Evolutionary conservation across 495 filamentous ascomycete genomes (phyloP).

Genomic region (Pseudoneurospora amorphoporcata): DNA sequence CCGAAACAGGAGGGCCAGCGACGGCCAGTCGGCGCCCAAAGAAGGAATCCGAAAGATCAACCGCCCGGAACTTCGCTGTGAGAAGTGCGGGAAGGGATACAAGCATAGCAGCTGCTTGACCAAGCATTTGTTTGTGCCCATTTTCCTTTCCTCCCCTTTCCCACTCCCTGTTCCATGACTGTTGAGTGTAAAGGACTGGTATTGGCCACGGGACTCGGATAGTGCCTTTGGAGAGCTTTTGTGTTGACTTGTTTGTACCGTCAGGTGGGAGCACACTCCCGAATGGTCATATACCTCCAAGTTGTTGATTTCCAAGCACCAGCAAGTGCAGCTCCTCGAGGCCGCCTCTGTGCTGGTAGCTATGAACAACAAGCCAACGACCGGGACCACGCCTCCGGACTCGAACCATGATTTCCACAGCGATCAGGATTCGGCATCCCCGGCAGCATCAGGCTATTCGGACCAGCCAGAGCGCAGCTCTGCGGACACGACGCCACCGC

Average conservation of each 20-base stretch:
- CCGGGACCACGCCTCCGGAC: slow-evolving; percentile 44
- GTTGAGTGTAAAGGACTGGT: slow-evolving; percentile 10
- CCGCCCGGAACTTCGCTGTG: slow-evolving; percentile 81
- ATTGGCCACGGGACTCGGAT: slow-evolving; percentile 10
- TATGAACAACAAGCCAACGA: slow-evolving; percentile 62
- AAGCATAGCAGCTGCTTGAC: slow-evolving; percentile 99
- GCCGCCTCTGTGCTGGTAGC: slow-evolving; percentile 87
- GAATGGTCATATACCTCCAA: slow-evolving; percentile 98
- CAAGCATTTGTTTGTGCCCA: slow-evolving; percentile 98
- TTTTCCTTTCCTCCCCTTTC: slow-evolving; percentile 38
- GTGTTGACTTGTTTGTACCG: slow-evolving; percentile 37
- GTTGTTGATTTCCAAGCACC: slow-evolving; percentile 96
- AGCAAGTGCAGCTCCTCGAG: slow-evolving; percentile 96
- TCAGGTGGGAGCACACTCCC: slow-evolving; percentile 98
- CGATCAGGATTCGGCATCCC: slow-evolving; percentile 73
- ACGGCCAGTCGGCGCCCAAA: slow-evolving; percentile 70
- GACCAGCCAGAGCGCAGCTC: slow-evolving; percentile 61
- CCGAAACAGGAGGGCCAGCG: slow-evolving; percentile 72
- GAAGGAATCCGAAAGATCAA: slow-evolving; percentile 65
- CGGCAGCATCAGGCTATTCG: slow-evolving; percentile 66
- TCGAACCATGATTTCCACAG: slow-evolving; percentile 56
- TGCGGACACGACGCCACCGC: slow-evolving; percentile 61
- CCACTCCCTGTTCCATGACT: slow-evolving; percentile 23
- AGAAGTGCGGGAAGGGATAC: slow-evolving; percentile 98
- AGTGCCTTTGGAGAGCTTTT: slow-evolving; percentile 16